Evolutionary conservation across 2,329 filamentous ascomycete species (phyloP), one percentile per base, ranked within the genome.

Genomic region (Colletotrichum navitas): DNA sequence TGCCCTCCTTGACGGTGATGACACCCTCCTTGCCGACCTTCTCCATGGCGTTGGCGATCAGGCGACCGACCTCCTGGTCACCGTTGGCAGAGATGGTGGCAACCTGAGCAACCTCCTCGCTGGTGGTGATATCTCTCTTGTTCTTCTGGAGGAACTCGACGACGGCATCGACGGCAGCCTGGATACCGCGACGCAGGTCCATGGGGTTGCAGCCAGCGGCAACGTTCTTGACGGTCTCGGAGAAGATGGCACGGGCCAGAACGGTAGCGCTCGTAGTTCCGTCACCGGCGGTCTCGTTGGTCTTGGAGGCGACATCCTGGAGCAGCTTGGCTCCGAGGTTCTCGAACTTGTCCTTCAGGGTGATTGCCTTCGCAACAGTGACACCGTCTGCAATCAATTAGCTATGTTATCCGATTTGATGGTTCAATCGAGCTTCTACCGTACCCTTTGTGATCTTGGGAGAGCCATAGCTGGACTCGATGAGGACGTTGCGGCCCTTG

Each of bases 21-120:
- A 99, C 96, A 88, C 96, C 96, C 88, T 99, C 96, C 90, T 99
- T 99, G 85, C 96, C 96, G 75, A 99, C 96, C 90, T 97, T 97
- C 90, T 99, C 96, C 96, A 99, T 99, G 78, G 96, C 96, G 81
- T 91, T 98, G 81, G 96, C 95, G 83, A 99, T 96, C 81, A 99
- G 90, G 85, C 94, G 92, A 79, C 96, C 96, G 80, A 99, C 94
- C 86, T 98, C 95, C 71, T 90, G 91, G 82, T 99, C 96, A 77
- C 96, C 96, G 85, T 99, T 99, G 83, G 96, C 96, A 78, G 92
- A 95, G 86, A 99, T 99, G 78, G 96, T 98, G 76, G 96, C 96
- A 74, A 99, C 96, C 87, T 99, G 96, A 63, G 95, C 94, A 80
- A 99, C 94, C 89, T 99, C 96, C 79, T 92, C 94, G 81, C 93